These are phyloP conservation scores for Skeletonema menzelii DNA, from an alignment of 108 stramenopile species.

Conservation along the genomic window DNA sequence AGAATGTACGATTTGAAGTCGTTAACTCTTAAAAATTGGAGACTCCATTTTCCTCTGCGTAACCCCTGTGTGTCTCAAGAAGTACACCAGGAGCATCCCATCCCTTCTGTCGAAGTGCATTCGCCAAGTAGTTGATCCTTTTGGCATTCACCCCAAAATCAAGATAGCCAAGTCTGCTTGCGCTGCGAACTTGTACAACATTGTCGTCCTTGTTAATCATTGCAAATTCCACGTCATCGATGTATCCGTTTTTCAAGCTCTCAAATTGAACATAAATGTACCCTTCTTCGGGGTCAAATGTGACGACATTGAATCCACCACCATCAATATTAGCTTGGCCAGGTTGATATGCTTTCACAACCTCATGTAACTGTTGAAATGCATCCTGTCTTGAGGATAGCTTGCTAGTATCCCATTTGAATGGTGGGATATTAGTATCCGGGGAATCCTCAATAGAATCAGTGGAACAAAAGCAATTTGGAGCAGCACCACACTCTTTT, in stretches of 20 bases:
- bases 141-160: conserved; percentile 89
- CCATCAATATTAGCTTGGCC: conserved; percentile 84
- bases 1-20: neutral
- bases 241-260: conserved; percentile 78
- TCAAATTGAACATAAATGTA: conserved; percentile 78
- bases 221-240: conserved; percentile 79
- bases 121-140: conserved; percentile 78
- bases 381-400: conserved; percentile 47
- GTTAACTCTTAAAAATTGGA: conserved; percentile 18
- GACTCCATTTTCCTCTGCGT: conserved; percentile 66
- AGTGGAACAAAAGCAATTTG: conserved; percentile 89
- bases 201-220: conserved; percentile 37
- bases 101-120: conserved; percentile 56
- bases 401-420: conserved; percentile 51
- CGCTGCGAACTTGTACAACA: conserved; percentile 70
- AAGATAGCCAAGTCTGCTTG: conserved; percentile 75
- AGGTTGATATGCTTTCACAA: conserved; percentile 66
- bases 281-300: conserved; percentile 60
- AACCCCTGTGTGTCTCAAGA: conserved; percentile 65
- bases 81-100: conserved; percentile 81
- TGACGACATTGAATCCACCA: conserved; percentile 84
- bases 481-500: conserved; percentile 75
- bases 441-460: conserved; percentile 62
- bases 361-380: conserved; percentile 62
- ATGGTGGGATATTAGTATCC: conserved; percentile 72